Conservation (phyloP, 345 rosid genomes). For the Aethionema arabicum region DNA sequence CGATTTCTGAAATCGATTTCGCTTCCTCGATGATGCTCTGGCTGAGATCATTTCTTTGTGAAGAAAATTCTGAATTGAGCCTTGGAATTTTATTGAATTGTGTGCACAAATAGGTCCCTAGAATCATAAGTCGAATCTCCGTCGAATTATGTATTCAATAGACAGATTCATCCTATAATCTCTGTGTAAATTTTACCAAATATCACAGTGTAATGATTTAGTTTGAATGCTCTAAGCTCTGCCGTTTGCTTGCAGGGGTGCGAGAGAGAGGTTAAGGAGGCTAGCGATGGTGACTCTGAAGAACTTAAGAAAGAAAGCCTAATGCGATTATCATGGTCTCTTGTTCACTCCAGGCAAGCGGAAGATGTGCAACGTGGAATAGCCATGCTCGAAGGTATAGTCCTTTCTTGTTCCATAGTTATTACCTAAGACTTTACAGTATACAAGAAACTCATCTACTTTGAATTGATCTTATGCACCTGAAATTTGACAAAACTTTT, state of each 20-base stretch:
- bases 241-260: constrained; percentile 49
- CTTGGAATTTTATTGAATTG: not conserved
- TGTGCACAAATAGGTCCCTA: not conserved
- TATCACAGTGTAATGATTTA: constrained; percentile 1
- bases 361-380: constrained; percentile 81
- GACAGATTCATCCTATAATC: not conserved
- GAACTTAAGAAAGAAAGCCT: constrained; percentile 58
- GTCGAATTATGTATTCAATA: not conserved
- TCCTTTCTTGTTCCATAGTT: not conserved
- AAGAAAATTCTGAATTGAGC: not conserved
- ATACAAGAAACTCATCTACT: not conserved
- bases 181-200: not conserved
- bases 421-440: not conserved
- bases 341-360: constrained; percentile 69
- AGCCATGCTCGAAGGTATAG: constrained; percentile 69
- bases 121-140: not conserved
- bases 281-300: constrained; percentile 50
- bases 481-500: constrained; percentile 1
- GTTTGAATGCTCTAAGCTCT: constrained; percentile 1
- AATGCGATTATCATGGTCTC: constrained; percentile 88
- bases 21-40: constrained; percentile 1
- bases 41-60: not conserved
- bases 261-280: constrained; percentile 72
- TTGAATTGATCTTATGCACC: not conserved
- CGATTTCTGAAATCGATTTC: not conserved